Conservation (phyloP, 2,329 filamentous ascomycete genomes). For the Onygenales sp. region DNA sequence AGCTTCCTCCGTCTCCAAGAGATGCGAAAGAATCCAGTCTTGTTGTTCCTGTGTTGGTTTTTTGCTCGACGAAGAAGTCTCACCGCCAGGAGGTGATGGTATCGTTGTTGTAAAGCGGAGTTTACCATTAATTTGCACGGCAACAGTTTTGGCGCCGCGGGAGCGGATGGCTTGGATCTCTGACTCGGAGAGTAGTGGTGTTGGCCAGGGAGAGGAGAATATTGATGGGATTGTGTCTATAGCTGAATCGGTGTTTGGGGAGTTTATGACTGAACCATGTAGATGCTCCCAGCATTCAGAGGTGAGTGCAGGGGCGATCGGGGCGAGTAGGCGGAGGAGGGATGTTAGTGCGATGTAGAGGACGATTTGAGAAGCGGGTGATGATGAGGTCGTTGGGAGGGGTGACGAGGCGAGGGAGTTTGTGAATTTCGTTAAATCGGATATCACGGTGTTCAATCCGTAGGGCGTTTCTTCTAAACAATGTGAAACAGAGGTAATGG, state of each 20-base stretch:
- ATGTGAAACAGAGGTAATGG: constrained; percentile 56
- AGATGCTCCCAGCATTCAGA: constrained; percentile 71
- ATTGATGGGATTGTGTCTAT: constrained; percentile 24
- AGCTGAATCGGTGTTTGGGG: background rate
- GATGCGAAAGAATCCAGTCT: constrained; percentile 52
- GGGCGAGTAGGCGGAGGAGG: constrained; percentile 65
- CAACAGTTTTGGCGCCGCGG: constrained; percentile 42
- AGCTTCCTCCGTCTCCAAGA: constrained; percentile 54
- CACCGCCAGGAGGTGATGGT: constrained; percentile 37
- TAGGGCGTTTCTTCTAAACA: constrained; percentile 64
- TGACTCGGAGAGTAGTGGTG: constrained; percentile 26
- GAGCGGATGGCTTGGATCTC: constrained; percentile 38
- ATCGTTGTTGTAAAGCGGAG: constrained; percentile 60
- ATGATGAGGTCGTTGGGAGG: constrained; percentile 14
- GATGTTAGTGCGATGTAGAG: constrained; percentile 40
- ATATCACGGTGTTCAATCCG: constrained; percentile 72
- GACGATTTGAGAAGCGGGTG: constrained; percentile 24
- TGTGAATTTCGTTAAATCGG: constrained; percentile 71
- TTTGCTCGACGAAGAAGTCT: constrained; percentile 20
- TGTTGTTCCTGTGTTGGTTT: constrained; percentile 36
- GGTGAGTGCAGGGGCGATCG: constrained; percentile 68
- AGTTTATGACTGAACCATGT: constrained; percentile 16
- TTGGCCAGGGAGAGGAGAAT: constrained; percentile 49
- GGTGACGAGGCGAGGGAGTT: constrained; percentile 51
- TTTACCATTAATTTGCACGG: constrained; percentile 75